phyloP scores from a whole-genome alignment of 495 filamentous ascomycete genomes.

The Penicillium malachiteum region DNA sequence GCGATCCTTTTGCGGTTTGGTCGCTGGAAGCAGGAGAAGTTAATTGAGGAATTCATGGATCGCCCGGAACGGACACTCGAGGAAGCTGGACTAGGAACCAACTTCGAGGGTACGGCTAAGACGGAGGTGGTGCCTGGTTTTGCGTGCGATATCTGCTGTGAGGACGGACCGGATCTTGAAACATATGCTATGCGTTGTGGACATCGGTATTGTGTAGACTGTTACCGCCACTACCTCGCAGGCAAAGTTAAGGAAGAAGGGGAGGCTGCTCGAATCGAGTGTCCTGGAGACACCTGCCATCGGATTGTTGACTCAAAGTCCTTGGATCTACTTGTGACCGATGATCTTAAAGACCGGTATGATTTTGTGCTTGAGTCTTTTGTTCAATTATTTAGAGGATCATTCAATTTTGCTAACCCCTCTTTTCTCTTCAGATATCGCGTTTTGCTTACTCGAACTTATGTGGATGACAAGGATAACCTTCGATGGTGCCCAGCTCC shows the following conservation, averaged over 20 bases:
- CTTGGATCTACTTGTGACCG: constrained; percentile 74
- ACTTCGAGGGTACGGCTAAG: constrained; percentile 58
- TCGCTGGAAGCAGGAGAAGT: constrained; percentile 91
- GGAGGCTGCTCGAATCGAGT: constrained; percentile 91
- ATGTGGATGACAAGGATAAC: constrained; percentile 92
- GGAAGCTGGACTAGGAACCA: constrained; percentile 74
- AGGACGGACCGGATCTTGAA: constrained; percentile 75
- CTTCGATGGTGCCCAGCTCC: constrained; percentile 97
- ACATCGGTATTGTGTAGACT: constrained; percentile 92
- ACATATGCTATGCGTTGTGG: constrained; percentile 95
- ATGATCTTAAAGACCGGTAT: constrained; percentile 67
- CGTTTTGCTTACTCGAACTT: constrained; percentile 84
- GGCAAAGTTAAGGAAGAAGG: constrained; percentile 95
- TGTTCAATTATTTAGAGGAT: not conserved
- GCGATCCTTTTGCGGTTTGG: constrained; percentile 86
- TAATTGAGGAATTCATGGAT: constrained; percentile 97
- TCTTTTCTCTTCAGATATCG: constrained; percentile 60
- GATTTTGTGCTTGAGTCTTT: not conserved
- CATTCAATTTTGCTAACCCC: constrained; percentile 12
- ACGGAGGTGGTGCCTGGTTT: constrained; percentile 73
- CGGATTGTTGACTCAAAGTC: constrained; percentile 90
- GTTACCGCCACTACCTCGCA: constrained; percentile 84
- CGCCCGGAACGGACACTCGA: constrained; percentile 73
- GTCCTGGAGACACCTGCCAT: constrained; percentile 82
- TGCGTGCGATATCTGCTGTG: constrained; percentile 92